phyloP scores from a whole-genome alignment of 2,329 filamentous ascomycete species.

The Fusarium camptoceras region DNA sequence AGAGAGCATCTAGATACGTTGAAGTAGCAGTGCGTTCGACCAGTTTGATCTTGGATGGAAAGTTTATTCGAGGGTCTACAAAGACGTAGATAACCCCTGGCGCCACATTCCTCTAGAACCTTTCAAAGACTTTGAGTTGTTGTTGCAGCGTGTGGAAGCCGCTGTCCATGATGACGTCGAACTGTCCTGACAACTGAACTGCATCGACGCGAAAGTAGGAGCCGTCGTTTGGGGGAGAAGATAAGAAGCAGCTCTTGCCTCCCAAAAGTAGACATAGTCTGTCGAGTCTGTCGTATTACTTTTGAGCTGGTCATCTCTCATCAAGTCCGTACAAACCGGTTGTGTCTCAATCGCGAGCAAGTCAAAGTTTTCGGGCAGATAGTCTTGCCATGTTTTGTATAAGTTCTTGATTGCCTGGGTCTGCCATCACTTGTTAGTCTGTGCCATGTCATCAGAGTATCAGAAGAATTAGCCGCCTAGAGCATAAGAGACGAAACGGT shows the following conservation, averaged over 20 bases:
- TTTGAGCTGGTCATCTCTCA: neutral
- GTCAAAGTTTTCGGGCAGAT: neutral
- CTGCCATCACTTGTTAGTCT: neutral
- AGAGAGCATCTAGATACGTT: slow-evolving; percentile 42
- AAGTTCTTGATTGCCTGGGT: neutral
- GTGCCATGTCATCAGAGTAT: neutral
- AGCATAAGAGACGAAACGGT: neutral
- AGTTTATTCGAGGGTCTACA: slow-evolving; percentile 51
- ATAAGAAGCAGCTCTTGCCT: neutral
- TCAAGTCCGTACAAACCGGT: neutral
- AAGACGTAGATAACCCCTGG: slow-evolving; percentile 53
- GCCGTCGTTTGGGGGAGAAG: neutral
- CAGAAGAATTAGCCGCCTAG: neutral
- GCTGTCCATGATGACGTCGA: slow-evolving; percentile 56
- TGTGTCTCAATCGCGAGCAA: neutral
- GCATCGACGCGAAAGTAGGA: neutral
- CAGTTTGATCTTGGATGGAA: neutral
- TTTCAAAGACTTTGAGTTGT: slow-evolving; percentile 52
- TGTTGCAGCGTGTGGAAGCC: slow-evolving; percentile 55
- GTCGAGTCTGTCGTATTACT: neutral
- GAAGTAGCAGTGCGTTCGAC: neutral
- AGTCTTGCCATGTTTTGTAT: neutral
- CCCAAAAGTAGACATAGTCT: neutral
- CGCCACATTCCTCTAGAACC: slow-evolving; percentile 52
- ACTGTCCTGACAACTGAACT: neutral